phyloP scores from a whole-genome alignment of 768 basidiomycete genomes.

The Amanita subjunquillea region DNA sequence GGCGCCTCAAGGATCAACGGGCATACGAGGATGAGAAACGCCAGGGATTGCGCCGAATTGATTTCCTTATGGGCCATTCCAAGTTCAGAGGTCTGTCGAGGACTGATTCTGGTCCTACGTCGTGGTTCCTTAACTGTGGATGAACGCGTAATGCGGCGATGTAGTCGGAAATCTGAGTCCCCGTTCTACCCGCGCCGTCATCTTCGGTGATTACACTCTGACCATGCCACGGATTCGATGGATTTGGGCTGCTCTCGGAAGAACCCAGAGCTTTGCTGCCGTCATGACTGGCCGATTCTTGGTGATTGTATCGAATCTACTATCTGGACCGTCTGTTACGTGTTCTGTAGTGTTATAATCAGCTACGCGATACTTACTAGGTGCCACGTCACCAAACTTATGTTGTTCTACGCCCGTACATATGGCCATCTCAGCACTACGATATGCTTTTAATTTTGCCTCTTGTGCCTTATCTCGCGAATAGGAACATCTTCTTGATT shows the following conservation, averaged over 20 bases:
- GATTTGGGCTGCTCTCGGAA: neutral
- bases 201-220: neutral
- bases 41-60: constrained; percentile 45
- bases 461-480: neutral
- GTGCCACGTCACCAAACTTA: neutral
- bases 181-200: neutral
- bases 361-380: neutral
- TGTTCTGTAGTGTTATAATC: neutral
- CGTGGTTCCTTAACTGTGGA: constrained; percentile 19
- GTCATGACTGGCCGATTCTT: neutral
- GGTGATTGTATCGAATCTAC: neutral
- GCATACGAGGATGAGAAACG: constrained; percentile 34
- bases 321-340: constrained; percentile 1
- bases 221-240: neutral
- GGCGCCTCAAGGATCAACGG: constrained; percentile 21
- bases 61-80: constrained; percentile 39
- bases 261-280: neutral
- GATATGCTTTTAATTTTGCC: neutral
- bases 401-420: neutral
- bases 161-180: neutral
- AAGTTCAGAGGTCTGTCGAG: constrained; percentile 35
- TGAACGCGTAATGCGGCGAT: neutral
- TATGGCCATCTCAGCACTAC: neutral
- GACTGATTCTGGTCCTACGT: constrained; percentile 19
- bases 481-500: no score